Evolutionary conservation across 768 basidiomycete genomes (phyloP), one percentile per base, ranked within the genome.

Genomic region (Porpolomopsis calyptriformis): DNA sequence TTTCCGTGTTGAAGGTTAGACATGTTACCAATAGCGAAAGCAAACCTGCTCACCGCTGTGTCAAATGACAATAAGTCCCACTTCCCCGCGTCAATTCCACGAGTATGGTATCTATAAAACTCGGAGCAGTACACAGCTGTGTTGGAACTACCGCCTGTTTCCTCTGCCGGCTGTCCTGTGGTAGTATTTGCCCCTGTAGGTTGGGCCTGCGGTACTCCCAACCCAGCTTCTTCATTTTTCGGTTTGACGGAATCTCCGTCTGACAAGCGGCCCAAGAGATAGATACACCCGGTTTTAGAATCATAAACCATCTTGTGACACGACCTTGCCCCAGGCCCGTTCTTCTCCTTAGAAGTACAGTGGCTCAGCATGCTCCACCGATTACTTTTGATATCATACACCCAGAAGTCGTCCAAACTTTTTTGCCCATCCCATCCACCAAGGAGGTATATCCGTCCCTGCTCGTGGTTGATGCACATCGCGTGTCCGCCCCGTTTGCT

Each of bases 231-330:
- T 9, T 46, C 50, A 25, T 9, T 26, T 26, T 59, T 55, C 27
- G 59, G 51, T 39, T 60, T 58, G 23, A 55, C 52, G 26, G 65
- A 62, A 51, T 82, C 80, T 22, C 62, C 64, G 49, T 85, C 82
- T 11, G 69, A 71, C 42, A 86, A 60, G 53, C 81, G 66, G 11
- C 86, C 86, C n/a, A 88, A 61, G 1, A 88, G 56, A 57, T 85
- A 89, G 16, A 89, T 80, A 47, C 67, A 70, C 1, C 80, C 82
- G 0, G 77, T 79, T 59, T 71, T 74, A n/a, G 68, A 64, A 53
- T 88, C 84, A 54, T 85, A 87, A 14, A 76, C 78, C 80, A 87
- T 86, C 64, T 83, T 85, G 55, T 88, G 87, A 55, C 86, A 88
- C 7, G 79, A 78, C 23, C 86, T 69, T 3, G 82, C 70, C 1